Conservation (phyloP, 2,329 filamentous ascomycete species). For the Clarireedia homoeocarpa region DNA sequence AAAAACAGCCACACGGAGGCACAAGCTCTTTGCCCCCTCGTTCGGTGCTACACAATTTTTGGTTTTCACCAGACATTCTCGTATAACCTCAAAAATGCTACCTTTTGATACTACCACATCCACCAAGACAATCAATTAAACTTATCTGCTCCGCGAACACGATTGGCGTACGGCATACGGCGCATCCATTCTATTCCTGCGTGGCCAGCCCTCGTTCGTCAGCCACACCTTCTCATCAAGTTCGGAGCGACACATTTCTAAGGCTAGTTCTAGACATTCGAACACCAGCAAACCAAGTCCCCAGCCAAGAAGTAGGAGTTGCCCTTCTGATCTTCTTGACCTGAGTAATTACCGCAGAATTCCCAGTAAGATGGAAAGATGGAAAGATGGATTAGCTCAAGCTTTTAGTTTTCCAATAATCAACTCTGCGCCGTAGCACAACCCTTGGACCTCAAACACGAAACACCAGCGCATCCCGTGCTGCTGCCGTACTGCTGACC, state of each 20-base stretch:
- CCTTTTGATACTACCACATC: background rate
- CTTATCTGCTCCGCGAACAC: background rate
- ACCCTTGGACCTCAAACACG: background rate
- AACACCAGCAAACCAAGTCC: too few relatives aligned
- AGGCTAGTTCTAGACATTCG: too few relatives aligned
- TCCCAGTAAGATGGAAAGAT: background rate
- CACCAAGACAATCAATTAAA: background rate
- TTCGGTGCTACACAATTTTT: background rate
- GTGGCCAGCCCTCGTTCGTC: background rate
- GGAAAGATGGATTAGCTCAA: background rate
- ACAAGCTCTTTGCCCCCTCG: background rate
- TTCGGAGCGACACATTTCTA: too few relatives aligned
- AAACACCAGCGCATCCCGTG: conserved; percentile 1
- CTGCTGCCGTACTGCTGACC: background rate
- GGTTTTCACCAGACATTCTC: background rate
- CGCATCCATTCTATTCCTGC: background rate
- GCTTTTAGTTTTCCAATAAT: background rate
- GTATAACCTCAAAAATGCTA: background rate
- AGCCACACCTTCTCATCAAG: background rate
- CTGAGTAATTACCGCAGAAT: background rate
- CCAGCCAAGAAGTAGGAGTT: too few relatives aligned
- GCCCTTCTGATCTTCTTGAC: background rate
- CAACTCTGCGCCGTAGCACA: background rate
- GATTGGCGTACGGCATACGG: background rate
- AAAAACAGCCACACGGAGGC: background rate